Conservation (phyloP, 331 rosid species). For the Phaseolus coccineus region DNA sequence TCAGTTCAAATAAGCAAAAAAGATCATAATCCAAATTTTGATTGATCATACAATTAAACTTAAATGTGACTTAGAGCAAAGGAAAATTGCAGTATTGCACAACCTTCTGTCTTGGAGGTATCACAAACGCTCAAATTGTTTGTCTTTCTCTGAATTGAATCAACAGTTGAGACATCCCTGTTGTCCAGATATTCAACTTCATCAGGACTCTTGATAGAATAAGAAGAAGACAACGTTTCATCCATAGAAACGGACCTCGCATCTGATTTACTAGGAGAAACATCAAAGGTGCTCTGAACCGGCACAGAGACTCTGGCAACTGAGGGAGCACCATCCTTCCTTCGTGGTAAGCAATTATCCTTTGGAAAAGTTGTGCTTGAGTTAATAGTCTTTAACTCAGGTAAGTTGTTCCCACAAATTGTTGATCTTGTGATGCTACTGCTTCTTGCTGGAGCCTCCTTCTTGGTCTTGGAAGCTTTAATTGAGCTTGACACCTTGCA, state of each 20-base stretch:
- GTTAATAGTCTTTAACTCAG: slow-evolving; percentile 46
- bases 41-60: neutral
- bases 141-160: slow-evolving; percentile 63
- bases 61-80: neutral
- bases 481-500: slow-evolving; percentile 58
- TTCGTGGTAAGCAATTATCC: slow-evolving; percentile 46
- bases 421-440: slow-evolving; percentile 38
- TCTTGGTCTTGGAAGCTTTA: slow-evolving; percentile 61
- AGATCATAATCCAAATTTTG: neutral
- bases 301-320: slow-evolving; percentile 39
- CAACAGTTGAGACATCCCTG: slow-evolving; percentile 60
- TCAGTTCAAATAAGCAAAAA: neutral
- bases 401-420: slow-evolving; percentile 17
- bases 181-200: slow-evolving; percentile 76
- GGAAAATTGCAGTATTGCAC: neutral
- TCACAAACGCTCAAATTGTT: slow-evolving; percentile 63
- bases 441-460: slow-evolving; percentile 46
- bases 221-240: slow-evolving; percentile 73
- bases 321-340: slow-evolving; percentile 41
- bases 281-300: slow-evolving; percentile 46
- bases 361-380: slow-evolving; percentile 48
- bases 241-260: slow-evolving; percentile 67
- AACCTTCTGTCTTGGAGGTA: slow-evolving; percentile 56
- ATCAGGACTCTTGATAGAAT: slow-evolving; percentile 77
- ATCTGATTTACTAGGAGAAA: slow-evolving; percentile 79